Evolutionary conservation across 2,329 filamentous ascomycete species (phyloP).

Genomic region (Pseudogymnoascus sp.): DNA sequence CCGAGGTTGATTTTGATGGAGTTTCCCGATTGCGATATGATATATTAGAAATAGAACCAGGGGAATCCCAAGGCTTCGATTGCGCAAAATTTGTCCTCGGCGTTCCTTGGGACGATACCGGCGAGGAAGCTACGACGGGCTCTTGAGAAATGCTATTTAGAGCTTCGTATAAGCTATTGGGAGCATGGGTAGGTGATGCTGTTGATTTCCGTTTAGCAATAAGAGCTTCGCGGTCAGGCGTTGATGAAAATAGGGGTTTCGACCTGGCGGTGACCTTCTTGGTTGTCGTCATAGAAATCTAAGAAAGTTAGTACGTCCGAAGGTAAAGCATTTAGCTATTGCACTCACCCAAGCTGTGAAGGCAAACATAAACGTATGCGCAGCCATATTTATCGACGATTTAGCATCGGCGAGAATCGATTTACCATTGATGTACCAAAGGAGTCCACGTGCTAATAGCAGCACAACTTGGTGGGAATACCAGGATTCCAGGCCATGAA

Average conservation of each 20-base stretch:
- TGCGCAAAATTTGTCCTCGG: not conserved
- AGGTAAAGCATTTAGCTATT: not conserved
- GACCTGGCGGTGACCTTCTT: not conserved
- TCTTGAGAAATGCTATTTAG: not conserved
- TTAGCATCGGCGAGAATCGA: slow-evolving; percentile 19
- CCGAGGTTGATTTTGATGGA: not conserved
- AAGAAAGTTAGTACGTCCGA: not conserved
- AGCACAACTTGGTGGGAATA: slow-evolving; percentile 59
- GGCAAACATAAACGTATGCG: slow-evolving; percentile 49
- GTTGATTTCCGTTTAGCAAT: not conserved
- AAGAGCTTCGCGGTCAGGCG: not conserved
- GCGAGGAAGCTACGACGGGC: not conserved
- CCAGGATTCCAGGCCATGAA: slow-evolving; percentile 57
- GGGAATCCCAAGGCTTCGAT: not conserved
- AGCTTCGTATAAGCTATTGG: not conserved
- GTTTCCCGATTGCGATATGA: not conserved
- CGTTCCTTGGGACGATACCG: not conserved
- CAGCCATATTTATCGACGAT: slow-evolving; percentile 24
- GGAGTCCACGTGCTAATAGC: slow-evolving; percentile 48
- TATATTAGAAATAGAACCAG: slow-evolving; percentile 1
- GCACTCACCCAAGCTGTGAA: slow-evolving; percentile 49
- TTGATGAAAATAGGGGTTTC: not conserved
- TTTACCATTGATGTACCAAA: slow-evolving; percentile 30
- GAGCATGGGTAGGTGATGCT: not conserved
- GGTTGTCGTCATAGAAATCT: not conserved